These are phyloP conservation scores for Bullera alba DNA, from an alignment of 768 basidiomycete species.

Conservation along the genomic window DNA sequence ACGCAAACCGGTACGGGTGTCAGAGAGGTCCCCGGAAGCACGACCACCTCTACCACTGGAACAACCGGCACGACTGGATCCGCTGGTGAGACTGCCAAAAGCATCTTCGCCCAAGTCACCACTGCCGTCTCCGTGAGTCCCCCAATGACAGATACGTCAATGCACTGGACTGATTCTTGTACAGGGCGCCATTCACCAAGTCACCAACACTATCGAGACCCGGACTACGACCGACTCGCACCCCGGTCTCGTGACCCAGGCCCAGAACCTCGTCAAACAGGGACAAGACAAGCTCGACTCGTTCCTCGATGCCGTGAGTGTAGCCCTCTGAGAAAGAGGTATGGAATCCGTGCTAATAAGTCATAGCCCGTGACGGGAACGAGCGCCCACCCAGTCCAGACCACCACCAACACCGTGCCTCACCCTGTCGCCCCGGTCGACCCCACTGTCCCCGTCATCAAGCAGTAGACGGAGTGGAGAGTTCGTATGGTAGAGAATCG, in stretches of 20 bases:
- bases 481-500: background rate
- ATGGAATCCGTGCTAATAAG: background rate
- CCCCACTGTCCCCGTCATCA: background rate
- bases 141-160: background rate
- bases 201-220: slow-evolving; percentile 40
- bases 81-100: slow-evolving; percentile 19
- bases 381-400: slow-evolving; percentile 17
- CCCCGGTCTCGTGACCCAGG: slow-evolving; percentile 40
- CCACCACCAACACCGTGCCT: slow-evolving; percentile 40
- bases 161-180: background rate
- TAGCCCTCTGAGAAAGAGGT: background rate
- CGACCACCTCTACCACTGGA: background rate
- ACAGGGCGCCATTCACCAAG: slow-evolving; percentile 22
- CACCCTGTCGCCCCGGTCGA: slow-evolving; percentile 10
- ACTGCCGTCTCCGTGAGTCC: slow-evolving; percentile 1
- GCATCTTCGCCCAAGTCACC: slow-evolving; percentile 25
- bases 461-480: no score
- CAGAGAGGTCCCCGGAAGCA: background rate
- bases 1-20: background rate
- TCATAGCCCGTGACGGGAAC: background rate
- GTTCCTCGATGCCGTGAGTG: slow-evolving; percentile 30
- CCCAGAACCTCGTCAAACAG: slow-evolving; percentile 25
- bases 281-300: slow-evolving; percentile 35
- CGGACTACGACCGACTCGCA: slow-evolving; percentile 37
- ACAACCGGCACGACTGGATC: slow-evolving; percentile 2